Base-by-base conservation (phyloP, 2,329 filamentous ascomycete genomes). In the Albophoma yamanashiensis region DNA sequence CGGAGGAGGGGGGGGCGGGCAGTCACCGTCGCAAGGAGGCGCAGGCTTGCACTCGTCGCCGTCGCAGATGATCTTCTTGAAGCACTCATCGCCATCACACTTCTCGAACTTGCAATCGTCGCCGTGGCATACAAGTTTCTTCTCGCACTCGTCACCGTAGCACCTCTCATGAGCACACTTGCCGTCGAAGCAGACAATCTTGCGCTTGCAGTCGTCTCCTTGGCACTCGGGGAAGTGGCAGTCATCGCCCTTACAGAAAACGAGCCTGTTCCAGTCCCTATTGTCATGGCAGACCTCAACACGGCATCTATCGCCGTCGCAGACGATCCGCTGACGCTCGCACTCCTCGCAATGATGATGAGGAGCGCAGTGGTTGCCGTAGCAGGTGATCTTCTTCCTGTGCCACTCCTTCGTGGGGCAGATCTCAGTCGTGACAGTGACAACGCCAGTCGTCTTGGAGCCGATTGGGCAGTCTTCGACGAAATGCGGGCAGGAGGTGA, bases 381-480 rank as follows among this genome's bases (percentile, higher is more conserved):
- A 69, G 66, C 72, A 73, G 66, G 72, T 67, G 20, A 74, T 64
- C 65, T 68, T 69, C 65, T 69, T 67, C 64, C 64, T 64, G 60
- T 66, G 60, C 63, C 64, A 67, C 52, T 65, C 63, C 31, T 67
- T 66, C 31, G 64, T 52, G 7, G 63, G 64, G 52, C 61, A 65
- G 59, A 62, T 52, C 57, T 63, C 61, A 5, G 65, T 64, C 53
- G 69, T 68, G 57, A 65, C 39, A 25, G 67, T 68, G 47, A 64
- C 62, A 55, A 64, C 62, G 14, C 62, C 56, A 20, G 65, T 67
- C 45, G 62, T 66, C 56, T 65, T 65, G 17, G 58, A 58, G 27
- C 62, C 58, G 34, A 63, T n/a, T 25, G 64, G 62, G 64, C 69
- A 70, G 64, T 68, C 40, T 20, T 62, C 31, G 31, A 65, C 59